Evolutionary conservation across 352 stramenopile genomes (phyloP).

Genomic region (Globisporangium splendens): DNA sequence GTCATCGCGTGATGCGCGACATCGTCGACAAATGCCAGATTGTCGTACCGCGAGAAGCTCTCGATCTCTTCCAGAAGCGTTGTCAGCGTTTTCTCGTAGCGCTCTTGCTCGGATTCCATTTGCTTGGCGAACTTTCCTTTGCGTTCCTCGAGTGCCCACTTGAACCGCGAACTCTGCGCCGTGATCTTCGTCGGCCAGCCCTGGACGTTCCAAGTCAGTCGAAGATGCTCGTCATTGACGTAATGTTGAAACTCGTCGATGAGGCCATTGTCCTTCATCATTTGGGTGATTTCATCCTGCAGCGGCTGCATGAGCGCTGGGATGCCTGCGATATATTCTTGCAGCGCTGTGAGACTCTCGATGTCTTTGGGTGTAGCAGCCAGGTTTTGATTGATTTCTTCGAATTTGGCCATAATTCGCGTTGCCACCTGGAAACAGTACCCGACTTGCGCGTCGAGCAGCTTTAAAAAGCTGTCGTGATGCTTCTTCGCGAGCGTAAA

Average conservation of each 20-base stretch:
- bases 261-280: constrained; percentile 75
- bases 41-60: constrained; percentile 85
- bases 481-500: constrained; percentile 76
- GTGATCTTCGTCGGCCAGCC: constrained; percentile 89
- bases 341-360: constrained; percentile 84
- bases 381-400: constrained; percentile 83
- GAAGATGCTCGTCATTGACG: constrained; percentile 82
- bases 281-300: constrained; percentile 76
- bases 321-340: constrained; percentile 85
- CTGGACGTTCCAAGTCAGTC: constrained; percentile 87
- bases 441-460: constrained; percentile 64
- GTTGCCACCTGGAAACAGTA: constrained; percentile 68
- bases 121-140: constrained; percentile 89
- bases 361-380: constrained; percentile 87
- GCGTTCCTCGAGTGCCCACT: constrained; percentile 70
- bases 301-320: constrained; percentile 66
- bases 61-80: constrained; percentile 87
- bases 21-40: constrained; percentile 86
- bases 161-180: constrained; percentile 74
- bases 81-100: constrained; percentile 86
- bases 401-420: constrained; percentile 78
- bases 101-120: constrained; percentile 93
- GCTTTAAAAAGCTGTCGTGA: constrained; percentile 61
- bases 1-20: constrained; percentile 83
- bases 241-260: constrained; percentile 85